Conservation (phyloP, 2,329 filamentous ascomycete species). For the Colletotrichum sp. region DNA sequence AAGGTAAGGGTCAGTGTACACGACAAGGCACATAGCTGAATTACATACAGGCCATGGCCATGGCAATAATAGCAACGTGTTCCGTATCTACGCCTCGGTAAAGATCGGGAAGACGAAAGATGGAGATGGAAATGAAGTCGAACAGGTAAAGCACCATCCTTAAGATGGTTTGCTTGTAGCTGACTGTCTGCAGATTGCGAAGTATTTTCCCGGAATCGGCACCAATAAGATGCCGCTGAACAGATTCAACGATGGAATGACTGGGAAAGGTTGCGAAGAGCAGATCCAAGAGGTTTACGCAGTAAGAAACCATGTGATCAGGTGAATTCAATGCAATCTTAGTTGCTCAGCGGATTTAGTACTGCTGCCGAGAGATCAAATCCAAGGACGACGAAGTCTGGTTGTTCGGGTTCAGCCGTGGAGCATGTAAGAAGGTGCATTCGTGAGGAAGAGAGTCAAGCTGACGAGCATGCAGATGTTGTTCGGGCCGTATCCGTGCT, state of each 20-base stretch:
- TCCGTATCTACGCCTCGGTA: constrained; percentile 5
- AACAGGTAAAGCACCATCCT: background rate
- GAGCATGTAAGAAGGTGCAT: constrained; percentile 30
- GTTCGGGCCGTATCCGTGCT: constrained; percentile 42
- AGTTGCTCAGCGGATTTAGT: background rate
- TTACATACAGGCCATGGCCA: background rate
- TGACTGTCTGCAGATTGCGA: background rate
- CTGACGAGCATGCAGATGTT: constrained; percentile 24
- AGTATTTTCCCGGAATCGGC: constrained; percentile 25
- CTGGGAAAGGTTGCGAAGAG: constrained; percentile 19
- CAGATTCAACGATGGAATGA: constrained; percentile 24
- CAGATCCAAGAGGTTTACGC: constrained; percentile 27
- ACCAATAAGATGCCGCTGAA: constrained; percentile 21
- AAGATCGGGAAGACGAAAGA: background rate
- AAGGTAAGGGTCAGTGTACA: background rate
- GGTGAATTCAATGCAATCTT: no score
- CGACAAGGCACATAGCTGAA: background rate
- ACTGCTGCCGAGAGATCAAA: constrained; percentile 1
- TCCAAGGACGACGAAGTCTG: constrained; percentile 39
- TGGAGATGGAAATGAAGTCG: background rate
- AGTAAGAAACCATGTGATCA: background rate
- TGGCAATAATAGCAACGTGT: constrained; percentile 13
- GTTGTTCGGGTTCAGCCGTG: constrained; percentile 44
- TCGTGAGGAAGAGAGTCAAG: background rate
- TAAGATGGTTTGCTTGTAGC: background rate